These are phyloP conservation scores for Monosporascus sp. DNA, from an alignment of 2,329 filamentous ascomycete species.

Conservation along the genomic window DNA sequence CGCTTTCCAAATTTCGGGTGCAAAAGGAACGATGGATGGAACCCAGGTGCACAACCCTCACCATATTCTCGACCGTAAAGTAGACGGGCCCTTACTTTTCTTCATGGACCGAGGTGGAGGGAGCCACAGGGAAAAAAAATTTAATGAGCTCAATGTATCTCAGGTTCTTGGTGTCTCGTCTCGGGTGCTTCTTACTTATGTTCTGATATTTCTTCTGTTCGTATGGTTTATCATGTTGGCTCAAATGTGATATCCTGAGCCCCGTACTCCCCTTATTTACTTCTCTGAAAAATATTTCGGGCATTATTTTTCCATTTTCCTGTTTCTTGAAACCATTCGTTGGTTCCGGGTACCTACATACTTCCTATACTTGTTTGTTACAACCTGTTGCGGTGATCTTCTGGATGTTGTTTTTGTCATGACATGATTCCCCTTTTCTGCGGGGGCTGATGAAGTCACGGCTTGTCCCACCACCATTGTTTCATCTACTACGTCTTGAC, in stretches of 20 bases:
- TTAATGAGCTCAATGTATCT: neutral
- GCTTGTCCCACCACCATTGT: neutral
- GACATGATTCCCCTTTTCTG: neutral
- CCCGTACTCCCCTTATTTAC: neutral
- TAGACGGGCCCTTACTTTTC: neutral
- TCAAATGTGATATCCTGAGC: neutral
- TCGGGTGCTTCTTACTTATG: neutral
- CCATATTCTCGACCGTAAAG: neutral
- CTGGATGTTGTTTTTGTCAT: too few species aligned
- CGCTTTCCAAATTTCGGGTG: slow-evolving; percentile 5
- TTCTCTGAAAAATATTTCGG: neutral
- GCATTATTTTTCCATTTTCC: neutral
- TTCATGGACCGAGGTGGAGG: neutral
- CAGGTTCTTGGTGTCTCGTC: neutral
- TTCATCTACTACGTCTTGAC: neutral
- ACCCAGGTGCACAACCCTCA: neutral
- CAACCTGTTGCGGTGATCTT: neutral
- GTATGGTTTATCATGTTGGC: neutral
- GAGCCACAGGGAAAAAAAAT: neutral
- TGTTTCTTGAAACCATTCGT: neutral
- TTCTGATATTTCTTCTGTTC: neutral
- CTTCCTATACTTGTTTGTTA: neutral
- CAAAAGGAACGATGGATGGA: slow-evolving; percentile 2
- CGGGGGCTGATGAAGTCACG: neutral
- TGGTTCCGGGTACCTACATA: neutral